Percentiles rank a stretch among this genome's conserved stretches.
Conservation (phyloP, 2,329 filamentous ascomycete genomes). For the Cercospora canescens region DNA sequence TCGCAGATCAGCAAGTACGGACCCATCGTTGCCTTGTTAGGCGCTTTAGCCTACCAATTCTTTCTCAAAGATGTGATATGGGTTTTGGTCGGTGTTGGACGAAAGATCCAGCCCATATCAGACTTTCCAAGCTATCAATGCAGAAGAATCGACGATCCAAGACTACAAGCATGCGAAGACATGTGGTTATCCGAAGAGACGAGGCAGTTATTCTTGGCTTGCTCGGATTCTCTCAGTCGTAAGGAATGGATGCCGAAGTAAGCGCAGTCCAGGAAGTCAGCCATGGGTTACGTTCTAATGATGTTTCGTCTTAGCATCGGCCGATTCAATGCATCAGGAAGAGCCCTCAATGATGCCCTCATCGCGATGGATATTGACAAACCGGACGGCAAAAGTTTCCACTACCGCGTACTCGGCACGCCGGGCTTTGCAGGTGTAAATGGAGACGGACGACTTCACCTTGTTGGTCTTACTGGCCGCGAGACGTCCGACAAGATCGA, state of each 20-base stretch:
- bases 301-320: conserved; percentile 8
- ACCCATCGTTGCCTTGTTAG: not conserved
- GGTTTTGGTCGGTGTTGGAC: conserved; percentile 17
- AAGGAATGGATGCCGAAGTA: conserved; percentile 27
- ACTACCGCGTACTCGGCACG: conserved; percentile 20
- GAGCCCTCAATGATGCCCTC: conserved; percentile 23
- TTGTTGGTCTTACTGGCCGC: conserved; percentile 22
- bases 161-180: conserved; percentile 27
- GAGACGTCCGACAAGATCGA: conserved; percentile 12
- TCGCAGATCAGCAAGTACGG: conserved; percentile 1
- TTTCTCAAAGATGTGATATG: conserved; percentile 14
- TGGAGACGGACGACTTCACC: conserved; percentile 20
- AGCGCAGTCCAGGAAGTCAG: not conserved
- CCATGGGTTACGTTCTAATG: not conserved
- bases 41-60: conserved; percentile 10
- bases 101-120: conserved; percentile 22
- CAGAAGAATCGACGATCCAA: conserved; percentile 21
- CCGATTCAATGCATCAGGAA: conserved; percentile 22
- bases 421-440: conserved; percentile 16
- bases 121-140: conserved; percentile 27
- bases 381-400: conserved; percentile 19
- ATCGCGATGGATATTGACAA: conserved; percentile 27
- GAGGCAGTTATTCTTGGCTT: conserved; percentile 26
- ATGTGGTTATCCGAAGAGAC: conserved; percentile 28
- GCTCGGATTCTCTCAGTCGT: conserved; percentile 18